Base-by-base conservation (phyloP, 495 filamentous ascomycete species). In the Podospora tetraspora region DNA sequence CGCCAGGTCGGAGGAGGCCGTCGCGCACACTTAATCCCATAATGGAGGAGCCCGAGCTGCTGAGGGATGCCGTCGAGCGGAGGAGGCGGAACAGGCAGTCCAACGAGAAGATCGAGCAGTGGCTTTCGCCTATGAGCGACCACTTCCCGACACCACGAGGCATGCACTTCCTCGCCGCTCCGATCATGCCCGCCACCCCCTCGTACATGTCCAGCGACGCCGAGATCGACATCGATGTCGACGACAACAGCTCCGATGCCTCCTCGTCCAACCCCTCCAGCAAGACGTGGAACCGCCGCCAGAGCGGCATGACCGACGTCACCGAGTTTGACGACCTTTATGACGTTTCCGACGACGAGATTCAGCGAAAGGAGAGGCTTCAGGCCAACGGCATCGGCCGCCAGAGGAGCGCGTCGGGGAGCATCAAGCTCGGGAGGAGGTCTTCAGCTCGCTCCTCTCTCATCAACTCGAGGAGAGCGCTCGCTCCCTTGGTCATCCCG, bases 291-390 rank as follows among this genome's bases (percentile, higher is more conserved):
- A 85, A 82, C 69, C 74, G 72, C 68, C 80, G 81, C 62, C 74
- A 83, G 52, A 87, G 84, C 69, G 81, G 81, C 59, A 81, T 81
- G 66, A 86, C 84, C 59, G 82, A 86, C 61, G 83, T 78, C 57
- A 87, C 84, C 70, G 88, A 91, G 34, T 94, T 93, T 74, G 92
- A 95, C 74, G 92, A 95, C 68, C 78, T 97, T 23, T 96, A 96
- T 72, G 92, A 96, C 76, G 84, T 91, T 34, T 92, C 91, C 64
- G 92, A 96, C 59, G 86, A 89, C 7, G 81, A 82, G 63, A 68
- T 68, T 29, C 69, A 68, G 43, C 74, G 74, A 57, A 77, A 78
- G 70, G 68, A 70, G 37, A 74, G 68, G 59, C 71, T 75, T 43
- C 71, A 73, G 65, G 71, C 79, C 13, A 80, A 76, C 66, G 77